Conservation (phyloP, 176 grass and related monocot species). For the Aegilops tauschii region DNA sequence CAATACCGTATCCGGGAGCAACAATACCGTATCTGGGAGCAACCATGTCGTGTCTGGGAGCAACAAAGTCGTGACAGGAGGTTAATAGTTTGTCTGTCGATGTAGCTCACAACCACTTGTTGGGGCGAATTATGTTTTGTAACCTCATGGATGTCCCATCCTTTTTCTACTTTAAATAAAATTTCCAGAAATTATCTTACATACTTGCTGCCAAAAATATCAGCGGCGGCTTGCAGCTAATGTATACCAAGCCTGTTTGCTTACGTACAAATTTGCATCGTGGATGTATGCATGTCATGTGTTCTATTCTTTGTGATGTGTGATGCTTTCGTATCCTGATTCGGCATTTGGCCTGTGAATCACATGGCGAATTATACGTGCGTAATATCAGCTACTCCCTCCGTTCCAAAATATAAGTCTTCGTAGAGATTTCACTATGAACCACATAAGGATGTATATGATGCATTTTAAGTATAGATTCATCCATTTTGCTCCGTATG, state of each 20-base stretch:
- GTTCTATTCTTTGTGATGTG: background rate
- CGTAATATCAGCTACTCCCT: background rate
- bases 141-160: background rate
- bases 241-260: background rate
- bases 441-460: too few species aligned
- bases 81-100: background rate
- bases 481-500: too few species aligned
- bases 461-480: too few species aligned
- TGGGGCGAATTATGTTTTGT: background rate
- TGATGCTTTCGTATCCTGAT: background rate
- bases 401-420: too few species aligned
- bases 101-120: too few species aligned
- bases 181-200: background rate
- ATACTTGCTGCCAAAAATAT: background rate
- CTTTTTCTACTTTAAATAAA: background rate
- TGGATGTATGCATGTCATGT: background rate
- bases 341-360: background rate
- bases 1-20: background rate
- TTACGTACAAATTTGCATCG: background rate
- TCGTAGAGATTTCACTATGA: too few species aligned
- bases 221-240: background rate
- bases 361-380: background rate
- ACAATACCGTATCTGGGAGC: background rate
- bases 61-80: background rate
- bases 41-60: background rate